Evolutionary conservation across 805 yeast genomes (phyloP).

Genomic region (Kuraishia piskuri): DNA sequence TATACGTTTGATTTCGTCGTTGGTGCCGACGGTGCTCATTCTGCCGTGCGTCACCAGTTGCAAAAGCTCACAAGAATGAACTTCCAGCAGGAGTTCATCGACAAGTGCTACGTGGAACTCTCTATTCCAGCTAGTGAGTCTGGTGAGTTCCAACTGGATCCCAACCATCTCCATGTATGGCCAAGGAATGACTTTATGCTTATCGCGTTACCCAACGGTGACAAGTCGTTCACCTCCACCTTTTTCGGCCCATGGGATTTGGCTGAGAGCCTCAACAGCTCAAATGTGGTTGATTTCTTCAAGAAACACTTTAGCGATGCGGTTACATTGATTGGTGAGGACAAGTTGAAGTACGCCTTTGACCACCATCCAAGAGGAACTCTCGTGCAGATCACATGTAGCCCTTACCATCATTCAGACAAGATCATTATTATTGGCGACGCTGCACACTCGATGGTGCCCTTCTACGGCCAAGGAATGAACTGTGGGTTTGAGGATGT

Average conservation of each 20-base stretch:
- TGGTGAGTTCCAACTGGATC: constrained; percentile 42
- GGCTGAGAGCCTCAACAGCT: constrained; percentile 42
- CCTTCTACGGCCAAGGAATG: constrained; percentile 97
- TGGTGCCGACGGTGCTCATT: constrained; percentile 85
- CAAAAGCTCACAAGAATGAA: constrained; percentile 64
- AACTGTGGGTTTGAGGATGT: constrained; percentile 95
- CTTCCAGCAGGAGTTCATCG: constrained; percentile 68
- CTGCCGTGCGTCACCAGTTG: constrained; percentile 60
- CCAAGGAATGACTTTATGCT: constrained; percentile 83
- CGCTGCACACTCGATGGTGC: constrained; percentile 96
- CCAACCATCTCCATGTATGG: constrained; percentile 88
- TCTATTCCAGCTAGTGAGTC: constrained; percentile 52
- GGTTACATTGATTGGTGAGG: constrained; percentile 52
- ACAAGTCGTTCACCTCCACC: constrained; percentile 85
- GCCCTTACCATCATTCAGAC: constrained; percentile 59
- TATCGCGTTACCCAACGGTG: constrained; percentile 79
- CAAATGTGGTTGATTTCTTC: constrained; percentile 47
- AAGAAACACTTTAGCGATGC: constrained; percentile 66
- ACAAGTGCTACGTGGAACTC: constrained; percentile 76
- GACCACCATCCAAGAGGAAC: constrained; percentile 63
- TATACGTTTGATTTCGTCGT: constrained; percentile 47
- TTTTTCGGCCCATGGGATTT: constrained; percentile 75
- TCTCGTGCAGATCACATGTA: constrained; percentile 62
- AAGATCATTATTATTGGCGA: constrained; percentile 74
- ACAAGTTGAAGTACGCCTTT: constrained; percentile 35